phyloP scores from a whole-genome alignment of 2,329 filamentous ascomycete species.

The Microdochium trichocladiopsis region DNA sequence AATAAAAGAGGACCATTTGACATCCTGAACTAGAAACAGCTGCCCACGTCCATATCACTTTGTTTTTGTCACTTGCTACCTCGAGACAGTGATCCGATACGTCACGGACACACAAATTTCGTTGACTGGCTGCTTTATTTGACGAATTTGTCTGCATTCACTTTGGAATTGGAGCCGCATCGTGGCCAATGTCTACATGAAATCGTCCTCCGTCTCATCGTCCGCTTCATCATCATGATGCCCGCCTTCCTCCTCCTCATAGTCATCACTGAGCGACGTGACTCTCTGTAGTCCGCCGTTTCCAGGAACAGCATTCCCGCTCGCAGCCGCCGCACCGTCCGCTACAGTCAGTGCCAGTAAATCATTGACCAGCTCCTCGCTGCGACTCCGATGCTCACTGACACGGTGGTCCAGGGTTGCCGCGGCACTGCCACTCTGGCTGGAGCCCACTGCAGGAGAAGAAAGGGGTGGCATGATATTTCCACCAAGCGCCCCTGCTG shows the following conservation, averaged over 20 bases:
- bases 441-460: no score
- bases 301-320: background rate
- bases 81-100: no score
- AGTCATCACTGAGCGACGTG: no score
- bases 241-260: slow-evolving; percentile 3
- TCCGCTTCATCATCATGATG: slow-evolving; percentile 10
- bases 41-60: no score
- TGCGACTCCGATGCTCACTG: slow-evolving; percentile 9
- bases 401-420: background rate
- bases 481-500: background rate
- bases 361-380: slow-evolving; percentile 23
- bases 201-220: slow-evolving; percentile 22
- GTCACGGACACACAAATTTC: no score
- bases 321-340: slow-evolving; percentile 3
- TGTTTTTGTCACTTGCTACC: no score
- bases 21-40: no score
- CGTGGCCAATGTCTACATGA: slow-evolving; percentile 14
- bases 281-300: no score
- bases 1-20: no score
- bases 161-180: no score
- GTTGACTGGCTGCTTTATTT: no score
- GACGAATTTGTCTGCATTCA: no score
- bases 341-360: slow-evolving; percentile 18
- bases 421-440: background rate
- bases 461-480: background rate